Conservation (phyloP, 345 rosid genomes). For the rapeseed (Brassica napus) region Da-Ae NC_063446.1:41858501-41859000, state of each 20-base stretch:
- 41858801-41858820: background rate
- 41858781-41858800: background rate
- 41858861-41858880: background rate
- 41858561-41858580: too few species aligned
- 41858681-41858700: too few species aligned
- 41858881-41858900: background rate
- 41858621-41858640: too few species aligned
- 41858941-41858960: conserved; percentile 2
- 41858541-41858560: too few species aligned
- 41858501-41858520: background rate
- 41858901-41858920: conserved; percentile 11
- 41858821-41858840: background rate
- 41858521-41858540: too few species aligned
- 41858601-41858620: too few species aligned
- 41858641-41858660: too few species aligned
- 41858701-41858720: too few species aligned
- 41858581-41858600: too few species aligned
- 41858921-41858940: conserved; percentile 24
- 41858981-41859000: conserved; percentile 38
- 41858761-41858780: background rate
- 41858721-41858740: too few species aligned
- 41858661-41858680: too few species aligned
- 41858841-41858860: background rate
- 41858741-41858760: too few species aligned
- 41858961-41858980: conserved; percentile 16